These are phyloP conservation scores for Chlamydomonas reinhardtii DNA, from an alignment of 163 green algal species.

Conservation along the genomic window DNA sequence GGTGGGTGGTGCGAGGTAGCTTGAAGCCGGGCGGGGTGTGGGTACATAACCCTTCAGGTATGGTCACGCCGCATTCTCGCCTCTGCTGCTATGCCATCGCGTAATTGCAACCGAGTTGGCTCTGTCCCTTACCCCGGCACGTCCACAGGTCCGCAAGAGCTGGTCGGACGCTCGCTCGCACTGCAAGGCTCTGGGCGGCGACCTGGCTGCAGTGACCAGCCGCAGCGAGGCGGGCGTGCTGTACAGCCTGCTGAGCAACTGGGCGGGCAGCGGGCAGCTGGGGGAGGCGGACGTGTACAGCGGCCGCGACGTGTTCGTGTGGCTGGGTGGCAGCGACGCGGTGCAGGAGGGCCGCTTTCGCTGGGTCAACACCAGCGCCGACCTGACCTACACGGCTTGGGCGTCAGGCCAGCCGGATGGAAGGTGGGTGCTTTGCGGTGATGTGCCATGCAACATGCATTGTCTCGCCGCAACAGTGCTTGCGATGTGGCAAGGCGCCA, in stretches of 20 bases:
- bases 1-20: neutral
- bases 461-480: too few species aligned
- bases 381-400: neutral
- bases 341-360: neutral
- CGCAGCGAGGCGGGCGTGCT: neutral
- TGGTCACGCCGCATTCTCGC: too few species aligned
- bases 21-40: too few species aligned
- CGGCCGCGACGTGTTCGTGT: neutral
- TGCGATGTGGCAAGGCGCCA: too few species aligned
- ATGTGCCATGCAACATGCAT: too few species aligned
- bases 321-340: neutral
- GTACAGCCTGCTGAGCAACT: neutral
- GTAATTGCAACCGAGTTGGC: too few species aligned
- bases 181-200: neutral
- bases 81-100: too few species aligned
- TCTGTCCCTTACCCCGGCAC: too few species aligned
- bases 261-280: neutral
- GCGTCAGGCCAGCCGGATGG: neutral
- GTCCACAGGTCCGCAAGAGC: neutral
- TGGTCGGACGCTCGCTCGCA: neutral
- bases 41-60: too few species aligned
- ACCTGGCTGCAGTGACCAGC: neutral
- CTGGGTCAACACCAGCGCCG: neutral
- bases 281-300: neutral
- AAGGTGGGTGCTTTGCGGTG: neutral